Conservation (phyloP, 2,329 filamentous ascomycete species). For the Fusarium armeniacum region DNA sequence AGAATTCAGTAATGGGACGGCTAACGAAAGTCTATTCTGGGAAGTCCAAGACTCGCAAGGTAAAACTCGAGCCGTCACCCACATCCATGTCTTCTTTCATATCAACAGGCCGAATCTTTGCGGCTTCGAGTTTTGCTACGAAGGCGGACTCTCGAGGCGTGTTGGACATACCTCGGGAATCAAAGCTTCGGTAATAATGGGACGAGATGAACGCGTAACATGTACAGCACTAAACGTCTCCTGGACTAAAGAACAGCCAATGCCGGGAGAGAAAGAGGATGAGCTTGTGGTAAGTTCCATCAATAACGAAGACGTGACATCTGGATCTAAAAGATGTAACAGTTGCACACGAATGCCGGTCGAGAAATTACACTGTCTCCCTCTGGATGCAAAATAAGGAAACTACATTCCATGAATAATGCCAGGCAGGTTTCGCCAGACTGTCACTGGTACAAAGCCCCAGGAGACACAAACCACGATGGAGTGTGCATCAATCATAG, state of each 20-base stretch:
- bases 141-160: background rate
- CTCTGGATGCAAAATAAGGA: too few relatives aligned
- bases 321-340: too few relatives aligned
- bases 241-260: background rate
- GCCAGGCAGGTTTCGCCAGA: background rate
- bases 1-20: background rate
- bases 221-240: background rate
- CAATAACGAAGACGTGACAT: background rate
- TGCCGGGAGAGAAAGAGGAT: background rate
- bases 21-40: background rate
- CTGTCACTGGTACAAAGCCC: background rate
- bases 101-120: background rate
- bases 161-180: background rate
- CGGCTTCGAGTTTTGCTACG: background rate
- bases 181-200: background rate
- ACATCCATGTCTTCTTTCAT: background rate
- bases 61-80: background rate
- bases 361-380: background rate
- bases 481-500: too few relatives aligned
- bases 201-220: background rate
- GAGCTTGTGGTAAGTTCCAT: background rate
- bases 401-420: too few relatives aligned
- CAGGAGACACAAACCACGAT: background rate
- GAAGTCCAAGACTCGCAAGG: background rate
- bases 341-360: background rate